These are phyloP conservation scores for Colletotrichum musae DNA, from an alignment of 2,329 filamentous ascomycete genomes.

Conservation along the genomic window DNA sequence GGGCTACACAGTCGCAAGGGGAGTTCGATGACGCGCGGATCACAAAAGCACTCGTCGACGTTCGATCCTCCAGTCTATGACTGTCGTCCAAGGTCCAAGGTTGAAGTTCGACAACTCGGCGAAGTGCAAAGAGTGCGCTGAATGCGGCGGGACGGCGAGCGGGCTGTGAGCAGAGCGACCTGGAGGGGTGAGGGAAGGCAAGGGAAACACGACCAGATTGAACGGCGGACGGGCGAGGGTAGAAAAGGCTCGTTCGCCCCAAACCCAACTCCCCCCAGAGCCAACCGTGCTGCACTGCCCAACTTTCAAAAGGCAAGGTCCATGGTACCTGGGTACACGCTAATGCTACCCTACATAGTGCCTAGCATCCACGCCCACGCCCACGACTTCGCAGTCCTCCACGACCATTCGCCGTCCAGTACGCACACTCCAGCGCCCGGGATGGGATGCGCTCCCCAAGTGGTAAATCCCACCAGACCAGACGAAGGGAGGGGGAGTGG, in stretches of 20 bases:
- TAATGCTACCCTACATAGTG: slow-evolving; percentile 27
- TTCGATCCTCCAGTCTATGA: slow-evolving; percentile 33
- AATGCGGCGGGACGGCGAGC: slow-evolving; percentile 29
- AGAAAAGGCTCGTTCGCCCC: slow-evolving; percentile 40
- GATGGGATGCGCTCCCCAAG: slow-evolving; percentile 37
- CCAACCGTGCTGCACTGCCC: slow-evolving; percentile 15
- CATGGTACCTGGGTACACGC: slow-evolving; percentile 35
- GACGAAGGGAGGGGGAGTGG: slow-evolving; percentile 28
- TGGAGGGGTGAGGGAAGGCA: slow-evolving; percentile 35
- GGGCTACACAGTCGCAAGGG: slow-evolving; percentile 36
- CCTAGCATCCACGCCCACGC: slow-evolving; percentile 3
- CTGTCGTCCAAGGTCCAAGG: slow-evolving; percentile 34
- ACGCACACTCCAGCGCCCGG: slow-evolving; percentile 33
- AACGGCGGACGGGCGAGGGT: slow-evolving; percentile 38
- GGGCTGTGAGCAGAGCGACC: slow-evolving; percentile 11
- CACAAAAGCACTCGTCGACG: slow-evolving; percentile 7
- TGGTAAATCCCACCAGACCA: slow-evolving; percentile 32
- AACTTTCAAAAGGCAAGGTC: slow-evolving; percentile 7
- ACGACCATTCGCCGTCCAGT: not conserved
- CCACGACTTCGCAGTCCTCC: slow-evolving; percentile 7
- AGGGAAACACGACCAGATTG: slow-evolving; percentile 19
- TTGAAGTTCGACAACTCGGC: slow-evolving; percentile 32
- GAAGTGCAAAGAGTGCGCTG: slow-evolving; percentile 37
- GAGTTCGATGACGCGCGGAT: slow-evolving; percentile 11
- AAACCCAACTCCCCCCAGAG: slow-evolving; percentile 21